These are phyloP conservation scores for Grosmannia huntii DNA, from an alignment of 2,329 filamentous ascomycete species.

Conservation along the genomic window DNA sequence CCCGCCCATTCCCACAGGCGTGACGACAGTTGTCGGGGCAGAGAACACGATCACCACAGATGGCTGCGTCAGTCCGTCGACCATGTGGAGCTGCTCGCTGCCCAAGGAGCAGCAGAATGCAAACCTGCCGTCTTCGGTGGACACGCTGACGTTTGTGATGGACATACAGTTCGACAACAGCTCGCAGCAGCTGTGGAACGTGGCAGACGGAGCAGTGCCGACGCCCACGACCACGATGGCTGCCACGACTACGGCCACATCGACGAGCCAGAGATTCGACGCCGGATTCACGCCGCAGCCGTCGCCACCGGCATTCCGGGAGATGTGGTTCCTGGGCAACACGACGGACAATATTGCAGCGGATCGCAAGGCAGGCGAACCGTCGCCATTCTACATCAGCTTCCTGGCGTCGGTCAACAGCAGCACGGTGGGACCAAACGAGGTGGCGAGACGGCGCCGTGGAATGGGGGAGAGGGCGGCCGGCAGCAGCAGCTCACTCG, in stretches of 20 bases:
- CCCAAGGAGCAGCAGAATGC: slow-evolving; percentile 63
- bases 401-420: slow-evolving; percentile 40
- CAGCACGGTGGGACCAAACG: slow-evolving; percentile 16
- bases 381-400: slow-evolving; percentile 79
- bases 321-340: slow-evolving; percentile 73
- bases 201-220: slow-evolving; percentile 23
- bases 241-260: background rate
- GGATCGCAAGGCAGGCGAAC: slow-evolving; percentile 63
- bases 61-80: slow-evolving; percentile 58
- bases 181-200: slow-evolving; percentile 37
- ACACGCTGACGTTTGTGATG: slow-evolving; percentile 68
- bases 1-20: slow-evolving; percentile 74
- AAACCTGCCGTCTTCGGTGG: slow-evolving; percentile 47
- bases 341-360: slow-evolving; percentile 64
- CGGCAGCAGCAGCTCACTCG: slow-evolving; percentile 10
- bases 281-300: slow-evolving; percentile 37
- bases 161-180: slow-evolving; percentile 62
- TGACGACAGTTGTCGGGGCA: slow-evolving; percentile 65
- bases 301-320: slow-evolving; percentile 45
- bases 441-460: slow-evolving; percentile 11
- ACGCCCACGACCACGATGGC: slow-evolving; percentile 6
- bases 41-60: slow-evolving; percentile 50
- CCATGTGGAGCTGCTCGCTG: slow-evolving; percentile 75
- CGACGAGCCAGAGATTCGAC: slow-evolving; percentile 7
- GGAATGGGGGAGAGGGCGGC: background rate